phyloP scores from a whole-genome alignment of 305 asterid genomes.

The Fraxinus xanthoxyloides region DNA sequence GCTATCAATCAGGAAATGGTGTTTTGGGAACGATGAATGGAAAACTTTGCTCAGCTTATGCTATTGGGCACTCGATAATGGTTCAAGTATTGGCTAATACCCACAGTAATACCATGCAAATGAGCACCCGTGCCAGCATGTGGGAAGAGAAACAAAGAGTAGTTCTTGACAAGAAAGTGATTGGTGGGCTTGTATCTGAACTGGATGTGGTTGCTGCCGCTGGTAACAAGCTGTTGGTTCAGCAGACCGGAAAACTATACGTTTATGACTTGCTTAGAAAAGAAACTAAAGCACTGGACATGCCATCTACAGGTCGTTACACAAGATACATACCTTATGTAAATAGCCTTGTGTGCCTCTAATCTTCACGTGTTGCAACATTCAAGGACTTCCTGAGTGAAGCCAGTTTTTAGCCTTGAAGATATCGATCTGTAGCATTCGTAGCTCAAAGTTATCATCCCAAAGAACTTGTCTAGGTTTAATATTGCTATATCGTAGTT shows the following conservation, averaged over 20 bases:
- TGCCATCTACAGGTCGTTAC: background rate
- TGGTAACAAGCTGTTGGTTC: slow-evolving; percentile 30
- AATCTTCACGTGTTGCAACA: background rate
- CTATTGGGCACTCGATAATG: background rate
- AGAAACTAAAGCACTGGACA: slow-evolving; percentile 26
- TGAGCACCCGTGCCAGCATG: slow-evolving; percentile 19
- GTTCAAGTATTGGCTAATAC: slow-evolving; percentile 25
- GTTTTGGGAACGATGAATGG: slow-evolving; percentile 36
- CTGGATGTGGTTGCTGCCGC: slow-evolving; percentile 15
- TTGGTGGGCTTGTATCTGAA: background rate
- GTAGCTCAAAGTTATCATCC: background rate
- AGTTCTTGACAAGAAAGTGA: slow-evolving; percentile 21
- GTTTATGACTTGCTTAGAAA: slow-evolving; percentile 25
- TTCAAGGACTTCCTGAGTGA: background rate
- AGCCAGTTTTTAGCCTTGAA: background rate
- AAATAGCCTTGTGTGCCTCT: slow-evolving; percentile 46
- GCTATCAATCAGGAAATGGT: background rate
- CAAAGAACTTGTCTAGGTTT: background rate
- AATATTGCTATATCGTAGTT: background rate
- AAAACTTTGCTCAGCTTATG: slow-evolving; percentile 32
- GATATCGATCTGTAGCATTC: background rate
- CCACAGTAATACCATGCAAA: slow-evolving; percentile 41
- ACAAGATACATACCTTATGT: slow-evolving; percentile 37
- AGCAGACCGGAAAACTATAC: background rate
- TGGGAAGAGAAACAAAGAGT: slow-evolving; percentile 22